Base-by-base conservation (phyloP, 768 basidiomycete species). In the Lyophyllum shimeji region DNA sequence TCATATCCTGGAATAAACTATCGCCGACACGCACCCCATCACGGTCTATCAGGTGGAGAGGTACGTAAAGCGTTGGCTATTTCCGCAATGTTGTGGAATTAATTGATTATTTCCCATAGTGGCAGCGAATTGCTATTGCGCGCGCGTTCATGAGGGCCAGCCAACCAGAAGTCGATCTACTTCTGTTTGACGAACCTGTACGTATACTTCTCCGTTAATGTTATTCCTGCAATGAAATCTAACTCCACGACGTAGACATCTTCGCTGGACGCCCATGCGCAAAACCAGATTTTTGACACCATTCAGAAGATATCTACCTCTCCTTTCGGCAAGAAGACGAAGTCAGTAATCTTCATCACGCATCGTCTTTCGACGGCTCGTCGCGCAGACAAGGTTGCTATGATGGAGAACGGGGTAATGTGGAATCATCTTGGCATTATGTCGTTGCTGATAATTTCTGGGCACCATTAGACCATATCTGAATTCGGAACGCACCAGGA, bases 111-210 rank as follows among this genome's bases (percentile, higher is more conserved):
- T 18, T 56, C 52, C 50, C 56, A 31, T 66, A 93, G 89, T 93
- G 92, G 92, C 91, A 93, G 72, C 76, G 89, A 62, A 82, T 95
- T 54, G 92, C 93, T 17, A 81, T 95, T 47, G 89, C 92, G 46
- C 82, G 93, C 46, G 89, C 91, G 15, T 94, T 95, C 64, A 91
- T 94, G 88, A 78, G 92, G 57, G 87, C 89, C 46, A 81, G 76
- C 63, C 83, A 82, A 65, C 89, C 83, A 20, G 84, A 86, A 60
- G 82, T 90, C 23, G 90, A 94, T 70, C 72, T 95, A 13, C 74
- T 95, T 29, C 70, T 95, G 40, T 89, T 95, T 65, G 93, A 95
- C 68, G 90, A 93, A 73, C 90, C 91, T 50, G 88, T 87, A 72
- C 65, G 85, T 66, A 46, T 31, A 50, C 18, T 39, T 31, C 24